Conservation (phyloP, 306 rosid genomes). For the Lagenaria siceraria region DNA sequence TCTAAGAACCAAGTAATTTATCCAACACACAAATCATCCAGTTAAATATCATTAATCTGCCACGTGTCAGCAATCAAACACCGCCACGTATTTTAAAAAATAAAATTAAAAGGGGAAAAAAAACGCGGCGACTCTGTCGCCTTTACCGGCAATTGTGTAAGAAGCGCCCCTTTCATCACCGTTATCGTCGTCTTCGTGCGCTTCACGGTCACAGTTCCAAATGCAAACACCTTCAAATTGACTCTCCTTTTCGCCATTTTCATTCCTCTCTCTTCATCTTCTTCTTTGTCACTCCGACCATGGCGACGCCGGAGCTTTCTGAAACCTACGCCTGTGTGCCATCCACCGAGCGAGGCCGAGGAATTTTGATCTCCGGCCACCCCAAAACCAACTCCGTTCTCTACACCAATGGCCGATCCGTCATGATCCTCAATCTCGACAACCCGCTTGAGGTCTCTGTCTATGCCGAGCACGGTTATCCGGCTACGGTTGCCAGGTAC, state of each 20-base stretch:
- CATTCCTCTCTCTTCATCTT: not conserved
- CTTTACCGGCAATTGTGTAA: slow-evolving; percentile 3
- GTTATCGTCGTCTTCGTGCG: not conserved
- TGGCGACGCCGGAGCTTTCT: slow-evolving; percentile 36
- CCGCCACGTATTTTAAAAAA: not conserved
- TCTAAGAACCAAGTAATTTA: too few species aligned
- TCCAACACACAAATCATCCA: too few species aligned
- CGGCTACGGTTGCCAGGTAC: slow-evolving; percentile 69
- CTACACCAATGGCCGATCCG: slow-evolving; percentile 83
- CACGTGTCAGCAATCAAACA: not conserved
- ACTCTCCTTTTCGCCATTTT: not conserved
- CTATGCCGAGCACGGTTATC: slow-evolving; percentile 82
- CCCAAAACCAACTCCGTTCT: slow-evolving; percentile 51
- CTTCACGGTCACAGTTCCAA: not conserved
- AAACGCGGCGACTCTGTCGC: not conserved
- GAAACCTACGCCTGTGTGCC: slow-evolving; percentile 83
- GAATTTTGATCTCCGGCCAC: slow-evolving; percentile 82
- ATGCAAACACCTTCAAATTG: not conserved
- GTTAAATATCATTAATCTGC: too few species aligned
- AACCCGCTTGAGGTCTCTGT: slow-evolving; percentile 76
- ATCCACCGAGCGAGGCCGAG: slow-evolving; percentile 82
- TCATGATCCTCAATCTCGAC: slow-evolving; percentile 54
- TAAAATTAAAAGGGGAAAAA: not conserved
- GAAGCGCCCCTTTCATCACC: not conserved
- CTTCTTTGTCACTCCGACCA: not conserved